Conservation (phyloP, 495 filamentous ascomycete species). For the Aspergillus carlsbadensis region DNA sequence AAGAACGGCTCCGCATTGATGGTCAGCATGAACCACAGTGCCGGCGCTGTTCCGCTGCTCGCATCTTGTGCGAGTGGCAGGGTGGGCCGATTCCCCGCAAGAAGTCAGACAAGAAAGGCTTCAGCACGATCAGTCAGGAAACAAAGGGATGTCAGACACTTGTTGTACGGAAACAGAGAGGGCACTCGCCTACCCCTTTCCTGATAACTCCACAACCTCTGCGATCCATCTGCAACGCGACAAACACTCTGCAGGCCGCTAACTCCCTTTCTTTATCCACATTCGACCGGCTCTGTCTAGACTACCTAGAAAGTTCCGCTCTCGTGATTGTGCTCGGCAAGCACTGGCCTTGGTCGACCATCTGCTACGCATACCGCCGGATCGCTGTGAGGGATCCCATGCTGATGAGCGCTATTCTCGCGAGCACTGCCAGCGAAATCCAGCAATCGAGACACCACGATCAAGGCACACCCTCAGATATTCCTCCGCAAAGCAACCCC, state of each 20-base stretch:
- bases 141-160: no score
- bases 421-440: constrained; percentile 33
- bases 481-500: background rate
- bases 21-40: constrained; percentile 32
- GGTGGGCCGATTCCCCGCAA: constrained; percentile 27
- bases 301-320: constrained; percentile 31
- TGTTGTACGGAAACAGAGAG: no score
- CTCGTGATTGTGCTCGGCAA: constrained; percentile 22
- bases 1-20: constrained; percentile 26
- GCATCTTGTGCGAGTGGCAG: constrained; percentile 33
- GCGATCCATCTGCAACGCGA: constrained; percentile 8
- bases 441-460: background rate
- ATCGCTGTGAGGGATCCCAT: constrained; percentile 33
- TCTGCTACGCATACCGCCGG: constrained; percentile 33
- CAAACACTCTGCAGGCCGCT: constrained; percentile 22
- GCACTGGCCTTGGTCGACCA: constrained; percentile 37
- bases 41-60: constrained; percentile 25
- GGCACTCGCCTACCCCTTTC: background rate
- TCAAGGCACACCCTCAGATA: background rate
- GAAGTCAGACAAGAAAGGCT: constrained; percentile 1
- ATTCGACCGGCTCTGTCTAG: constrained; percentile 21
- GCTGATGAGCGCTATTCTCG: constrained; percentile 40
- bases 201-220: constrained; percentile 1
- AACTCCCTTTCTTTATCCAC: constrained; percentile 31
- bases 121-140: no score